Percentiles rank a stretch among this genome's conserved stretches.
Evolutionary conservation across 495 filamentous ascomycete species (phyloP).

Genomic region (Podospora australis): DNA sequence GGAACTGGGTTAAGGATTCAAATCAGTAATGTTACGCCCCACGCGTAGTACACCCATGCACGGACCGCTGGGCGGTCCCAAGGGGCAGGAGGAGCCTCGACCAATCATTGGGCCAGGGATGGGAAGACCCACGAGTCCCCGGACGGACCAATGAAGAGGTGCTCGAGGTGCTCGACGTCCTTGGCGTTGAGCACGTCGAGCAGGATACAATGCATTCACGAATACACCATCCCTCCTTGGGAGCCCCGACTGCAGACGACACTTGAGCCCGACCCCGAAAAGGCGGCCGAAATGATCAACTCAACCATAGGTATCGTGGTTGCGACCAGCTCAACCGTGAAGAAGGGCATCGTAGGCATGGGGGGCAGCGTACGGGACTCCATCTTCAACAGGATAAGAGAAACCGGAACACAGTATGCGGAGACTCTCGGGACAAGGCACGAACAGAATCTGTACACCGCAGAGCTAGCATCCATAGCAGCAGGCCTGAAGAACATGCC

Average conservation of each 20-base stretch:
- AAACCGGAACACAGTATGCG: background rate
- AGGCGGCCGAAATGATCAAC: conserved; percentile 7
- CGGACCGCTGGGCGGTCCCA: too few relatives aligned
- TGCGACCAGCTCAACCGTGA: conserved; percentile 7
- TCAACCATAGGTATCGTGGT: conserved; percentile 6
- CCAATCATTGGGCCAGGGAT: too few relatives aligned
- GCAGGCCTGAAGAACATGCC: conserved; percentile 7
- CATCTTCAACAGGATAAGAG: conserved; percentile 7
- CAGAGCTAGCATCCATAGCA: conserved; percentile 7
- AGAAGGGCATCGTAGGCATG: conserved; percentile 7
- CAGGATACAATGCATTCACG: conserved; percentile 3
- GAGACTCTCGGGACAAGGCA: conserved; percentile 8
- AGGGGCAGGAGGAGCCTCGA: too few relatives aligned
- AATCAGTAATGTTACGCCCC: too few relatives aligned
- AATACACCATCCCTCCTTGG: conserved; percentile 9
- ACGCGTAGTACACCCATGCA: too few relatives aligned
- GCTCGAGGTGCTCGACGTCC: too few relatives aligned
- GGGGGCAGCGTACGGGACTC: conserved; percentile 3
- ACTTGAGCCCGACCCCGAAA: conserved; percentile 3
- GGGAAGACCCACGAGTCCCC: too few relatives aligned
- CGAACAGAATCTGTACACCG: conserved; percentile 10
- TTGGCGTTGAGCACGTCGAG: too few relatives aligned
- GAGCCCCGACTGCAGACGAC: conserved; percentile 5
- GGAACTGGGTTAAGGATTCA: too few relatives aligned
- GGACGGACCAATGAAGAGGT: too few relatives aligned